Base-by-base conservation (phyloP, 1,284 basidiomycete genomes). In the Pseudozyma sp. region DNA sequence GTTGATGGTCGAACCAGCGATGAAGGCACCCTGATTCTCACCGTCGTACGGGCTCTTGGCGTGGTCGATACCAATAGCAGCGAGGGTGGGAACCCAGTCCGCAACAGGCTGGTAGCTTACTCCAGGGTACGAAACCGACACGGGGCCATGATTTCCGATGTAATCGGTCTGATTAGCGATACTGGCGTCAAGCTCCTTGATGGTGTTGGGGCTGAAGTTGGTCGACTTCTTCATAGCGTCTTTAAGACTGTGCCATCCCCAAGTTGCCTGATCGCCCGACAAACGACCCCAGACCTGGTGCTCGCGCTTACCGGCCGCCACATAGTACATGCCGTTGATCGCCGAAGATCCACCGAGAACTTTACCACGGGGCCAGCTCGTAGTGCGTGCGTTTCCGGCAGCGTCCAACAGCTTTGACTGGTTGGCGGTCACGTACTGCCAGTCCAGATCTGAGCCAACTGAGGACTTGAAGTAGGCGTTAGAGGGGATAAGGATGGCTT, bases 301-400 rank as follows among this genome's bases (percentile, higher is more conserved):
- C 40, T 80, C 77, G 42, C 49, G 54, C 54, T 51, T 86, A 59
- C 81, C 86, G 80, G 36, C 79, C 8, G 73, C 70, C 14, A 80
- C 78, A 31, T 80, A 78, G 69, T 80, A 80, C 47, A 80, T 54
- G 44, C 77, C 83, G 68, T 89, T 89, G 62, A 89, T 87, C 12
- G 85, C 85, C 7, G 86, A 86, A 0, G 85, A 85, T 0, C 88
- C 88, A 8, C 88, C 88, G 6, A 88, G 78, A 0, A 81, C 85
- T 43, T 85, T 85, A 1, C 88, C 88, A 8, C 85, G 81, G 55
- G 86, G 83, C 51, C 78, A 80, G 36, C 60, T 52, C 10, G 76
- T 59, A 14, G 64, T 65, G 13, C 76, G 68, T 35, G 69, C 53
- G 14, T 74, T 64, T 21, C 75, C 65, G 18, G 48, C 36, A 4